These are phyloP conservation scores for Carex littledalei DNA, from an alignment of 176 grass and related monocot species.

Conservation along the genomic window DNA sequence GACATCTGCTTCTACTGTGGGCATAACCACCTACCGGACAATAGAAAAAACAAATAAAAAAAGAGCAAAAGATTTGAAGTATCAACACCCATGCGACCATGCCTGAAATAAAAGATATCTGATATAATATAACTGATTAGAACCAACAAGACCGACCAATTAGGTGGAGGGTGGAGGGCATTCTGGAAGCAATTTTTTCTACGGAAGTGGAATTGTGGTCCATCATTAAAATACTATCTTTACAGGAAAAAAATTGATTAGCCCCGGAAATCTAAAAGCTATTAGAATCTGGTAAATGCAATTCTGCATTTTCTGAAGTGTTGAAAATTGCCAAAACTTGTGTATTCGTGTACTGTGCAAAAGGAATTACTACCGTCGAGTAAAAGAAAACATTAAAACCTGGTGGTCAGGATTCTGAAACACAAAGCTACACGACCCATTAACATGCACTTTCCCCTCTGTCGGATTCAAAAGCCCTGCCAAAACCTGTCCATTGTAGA, in stretches of 20 bases:
- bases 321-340: neutral
- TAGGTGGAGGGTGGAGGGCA: neutral
- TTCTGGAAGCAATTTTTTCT: neutral
- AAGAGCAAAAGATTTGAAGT: neutral
- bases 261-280: neutral
- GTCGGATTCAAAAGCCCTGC: conserved; percentile 63
- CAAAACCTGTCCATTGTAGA: conserved; percentile 48
- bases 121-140: neutral
- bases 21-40: conserved; percentile 73
- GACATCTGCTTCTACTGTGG: conserved; percentile 81
- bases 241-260: neutral
- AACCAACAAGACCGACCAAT: neutral
- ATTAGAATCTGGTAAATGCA: neutral
- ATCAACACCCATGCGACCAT: neutral
- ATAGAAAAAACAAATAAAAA: neutral
- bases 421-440: conserved; percentile 76
- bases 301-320: neutral
- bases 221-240: neutral
- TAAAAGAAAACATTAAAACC: conserved; percentile 34
- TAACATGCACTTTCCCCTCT: conserved; percentile 46
- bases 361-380: neutral
- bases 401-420: conserved; percentile 98
- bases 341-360: neutral
- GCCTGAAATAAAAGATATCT: neutral
- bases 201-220: neutral